Percentiles rank a stretch among this genome's conserved stretches.
Conservation (phyloP, 306 rosid genomes). For the Vicia villosa region DNA sequence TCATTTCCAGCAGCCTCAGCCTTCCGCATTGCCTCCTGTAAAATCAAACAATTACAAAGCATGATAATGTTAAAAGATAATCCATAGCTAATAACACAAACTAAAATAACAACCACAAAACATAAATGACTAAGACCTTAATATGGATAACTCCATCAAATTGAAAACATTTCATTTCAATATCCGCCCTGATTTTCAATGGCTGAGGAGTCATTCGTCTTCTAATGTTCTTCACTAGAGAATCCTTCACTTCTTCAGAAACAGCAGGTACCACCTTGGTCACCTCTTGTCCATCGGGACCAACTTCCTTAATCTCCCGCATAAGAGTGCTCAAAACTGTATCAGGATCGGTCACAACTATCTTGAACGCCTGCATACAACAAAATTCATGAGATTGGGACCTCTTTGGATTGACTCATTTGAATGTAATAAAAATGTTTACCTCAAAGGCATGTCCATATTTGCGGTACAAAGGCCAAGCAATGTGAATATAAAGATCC, state of each 20-base stretch:
- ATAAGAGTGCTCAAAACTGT: slow-evolving; percentile 74
- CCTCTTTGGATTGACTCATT: background rate
- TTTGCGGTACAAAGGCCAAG: slow-evolving; percentile 96
- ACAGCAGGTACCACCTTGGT: slow-evolving; percentile 87
- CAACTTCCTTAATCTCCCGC: slow-evolving; percentile 78
- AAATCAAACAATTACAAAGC: slow-evolving; percentile 9
- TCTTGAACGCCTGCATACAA: slow-evolving; percentile 80
- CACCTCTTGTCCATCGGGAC: slow-evolving; percentile 92
- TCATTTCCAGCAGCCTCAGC: slow-evolving; percentile 96
- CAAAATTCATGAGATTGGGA: background rate
- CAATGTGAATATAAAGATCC: slow-evolving; percentile 88
- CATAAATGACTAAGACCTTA: slow-evolving; percentile 53
- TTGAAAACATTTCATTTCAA: slow-evolving; percentile 93
- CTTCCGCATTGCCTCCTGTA: slow-evolving; percentile 89
- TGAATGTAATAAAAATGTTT: background rate
- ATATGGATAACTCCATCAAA: slow-evolving; percentile 97
- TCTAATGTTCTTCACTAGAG: slow-evolving; percentile 76
- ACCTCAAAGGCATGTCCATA: slow-evolving; percentile 99
- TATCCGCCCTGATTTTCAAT: slow-evolving; percentile 78
- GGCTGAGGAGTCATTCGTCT: slow-evolving; percentile 98
- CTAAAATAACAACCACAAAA: background rate
- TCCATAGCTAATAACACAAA: background rate
- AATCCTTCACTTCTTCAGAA: slow-evolving; percentile 81
- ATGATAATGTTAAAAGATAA: slow-evolving; percentile 4
- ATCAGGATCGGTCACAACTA: slow-evolving; percentile 89